Conservation (phyloP, 176 grass and related monocot species). For the Cymbopogon citratus region DNA sequence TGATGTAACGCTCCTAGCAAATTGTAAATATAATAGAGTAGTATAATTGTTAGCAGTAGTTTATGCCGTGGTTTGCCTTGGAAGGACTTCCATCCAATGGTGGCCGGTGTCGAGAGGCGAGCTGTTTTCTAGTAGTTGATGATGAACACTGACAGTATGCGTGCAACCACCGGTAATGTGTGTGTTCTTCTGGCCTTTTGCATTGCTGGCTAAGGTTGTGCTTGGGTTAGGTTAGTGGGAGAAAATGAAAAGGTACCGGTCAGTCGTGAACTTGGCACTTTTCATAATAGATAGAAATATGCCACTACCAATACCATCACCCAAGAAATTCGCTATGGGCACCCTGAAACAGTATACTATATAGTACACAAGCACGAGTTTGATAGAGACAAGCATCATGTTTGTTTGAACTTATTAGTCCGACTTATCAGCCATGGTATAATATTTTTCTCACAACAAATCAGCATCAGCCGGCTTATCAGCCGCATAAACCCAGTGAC, state of each 20-base stretch:
- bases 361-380: no score
- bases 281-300: neutral
- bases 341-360: no score
- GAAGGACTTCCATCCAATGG: neutral
- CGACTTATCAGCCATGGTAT: no score
- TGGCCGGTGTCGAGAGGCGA: neutral
- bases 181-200: neutral
- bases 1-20: neutral
- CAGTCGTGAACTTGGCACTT: neutral
- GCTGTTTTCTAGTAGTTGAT: neutral
- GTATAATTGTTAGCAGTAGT: neutral
- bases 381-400: no score
- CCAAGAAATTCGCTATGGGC: neutral
- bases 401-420: no score
- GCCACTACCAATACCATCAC: neutral
- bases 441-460: no score
- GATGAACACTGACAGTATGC: neutral
- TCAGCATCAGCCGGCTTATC: no score
- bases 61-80: neutral
- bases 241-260: neutral
- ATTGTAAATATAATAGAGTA: no score
- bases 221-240: constrained; percentile 14
- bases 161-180: neutral
- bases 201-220: neutral
- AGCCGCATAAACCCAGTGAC: no score